Evolutionary conservation across 177 flowering plant species (phyloP), one percentile per base, ranked within the genome.

Genomic region (Vitis hybrid): DNA sequence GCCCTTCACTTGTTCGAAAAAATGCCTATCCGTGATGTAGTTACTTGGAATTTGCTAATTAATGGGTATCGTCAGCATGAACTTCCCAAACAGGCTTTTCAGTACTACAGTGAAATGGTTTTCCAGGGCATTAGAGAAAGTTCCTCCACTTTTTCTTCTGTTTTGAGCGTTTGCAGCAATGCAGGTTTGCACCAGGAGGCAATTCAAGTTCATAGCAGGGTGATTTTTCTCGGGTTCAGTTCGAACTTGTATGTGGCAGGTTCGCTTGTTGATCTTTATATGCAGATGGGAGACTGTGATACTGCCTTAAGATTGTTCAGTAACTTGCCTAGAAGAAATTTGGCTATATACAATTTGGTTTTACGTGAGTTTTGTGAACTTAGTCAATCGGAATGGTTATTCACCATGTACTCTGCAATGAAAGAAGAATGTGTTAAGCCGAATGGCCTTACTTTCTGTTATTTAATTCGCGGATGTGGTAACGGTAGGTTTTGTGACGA

Each of bases 341-440:
- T 82, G 61, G 90, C 85, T 0, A 74, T 78, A 2, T 92, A 88
- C 90, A 92, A 91, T 79, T 66, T 84, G 73, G 76, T 87, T 64
- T 72, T 92, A 3, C 83, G 89, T 3, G 84, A 87, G 61, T 74
- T 83, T 54, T 85, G 88, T 65, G 84, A 83, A 63, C 11, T 71
- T 75, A 85, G 87, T 67, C 61, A 61, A 49, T 61, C 73, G 20
- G 66, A 76, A 18, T 81, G 79, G 73, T 35, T 87, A 59, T 49
- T 86, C 3, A 74, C 80, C n/a, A 49, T 79, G 32, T 84, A 71
- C 59, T 2, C 8, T 14, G 64, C 65, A 20, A 86, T 89, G 90
- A 72, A 65, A 57, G 53, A 52, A 21, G 87, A 83, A 3, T 80
- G 78, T 17, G 71, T 85, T 30, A 75, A 80, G 80, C 79, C 86